Conservation (phyloP, 371 early-diverging fungal genomes). For the Circinella umbellata region DNA sequence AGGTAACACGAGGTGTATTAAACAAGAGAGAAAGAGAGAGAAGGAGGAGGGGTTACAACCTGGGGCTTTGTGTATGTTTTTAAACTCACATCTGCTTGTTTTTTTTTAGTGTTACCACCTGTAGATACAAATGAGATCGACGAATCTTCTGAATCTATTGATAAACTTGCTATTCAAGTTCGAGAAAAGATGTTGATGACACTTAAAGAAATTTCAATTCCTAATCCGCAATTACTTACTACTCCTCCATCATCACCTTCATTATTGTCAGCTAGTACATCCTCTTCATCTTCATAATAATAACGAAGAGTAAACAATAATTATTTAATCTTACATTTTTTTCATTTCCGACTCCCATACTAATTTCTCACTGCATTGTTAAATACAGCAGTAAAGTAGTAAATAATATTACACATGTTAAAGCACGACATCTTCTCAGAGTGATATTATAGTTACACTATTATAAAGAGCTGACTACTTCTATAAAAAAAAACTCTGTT, state of each 20-base stretch:
- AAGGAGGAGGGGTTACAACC: background rate
- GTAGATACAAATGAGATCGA: slow-evolving; percentile 68
- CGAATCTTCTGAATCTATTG: slow-evolving; percentile 74
- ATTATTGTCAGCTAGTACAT: too few relatives aligned
- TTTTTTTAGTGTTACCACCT: slow-evolving; percentile 70
- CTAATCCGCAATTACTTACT: background rate
- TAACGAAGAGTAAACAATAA: background rate
- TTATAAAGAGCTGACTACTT: too few relatives aligned
- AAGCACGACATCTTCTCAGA: too few relatives aligned
- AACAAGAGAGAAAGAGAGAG: too few relatives aligned
- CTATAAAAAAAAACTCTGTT: too few relatives aligned
- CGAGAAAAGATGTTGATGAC: slow-evolving; percentile 77
- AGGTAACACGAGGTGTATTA: slow-evolving; percentile 40
- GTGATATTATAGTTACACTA: too few relatives aligned
- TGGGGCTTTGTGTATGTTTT: background rate
- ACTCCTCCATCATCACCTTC: background rate
- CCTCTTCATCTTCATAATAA: background rate
- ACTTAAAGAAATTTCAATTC: slow-evolving; percentile 66
- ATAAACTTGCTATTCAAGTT: slow-evolving; percentile 64
- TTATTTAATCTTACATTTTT: background rate
- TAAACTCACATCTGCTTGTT: background rate
- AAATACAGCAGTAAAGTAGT: too few relatives aligned
- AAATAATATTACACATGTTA: too few relatives aligned
- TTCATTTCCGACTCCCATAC: background rate
- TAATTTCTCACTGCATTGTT: background rate